Percentiles rank a stretch among this genome's conserved stretches.
These are phyloP conservation scores for Rosa multiflora DNA, from an alignment of 306 rosid species.

Conservation along the genomic window DNA sequence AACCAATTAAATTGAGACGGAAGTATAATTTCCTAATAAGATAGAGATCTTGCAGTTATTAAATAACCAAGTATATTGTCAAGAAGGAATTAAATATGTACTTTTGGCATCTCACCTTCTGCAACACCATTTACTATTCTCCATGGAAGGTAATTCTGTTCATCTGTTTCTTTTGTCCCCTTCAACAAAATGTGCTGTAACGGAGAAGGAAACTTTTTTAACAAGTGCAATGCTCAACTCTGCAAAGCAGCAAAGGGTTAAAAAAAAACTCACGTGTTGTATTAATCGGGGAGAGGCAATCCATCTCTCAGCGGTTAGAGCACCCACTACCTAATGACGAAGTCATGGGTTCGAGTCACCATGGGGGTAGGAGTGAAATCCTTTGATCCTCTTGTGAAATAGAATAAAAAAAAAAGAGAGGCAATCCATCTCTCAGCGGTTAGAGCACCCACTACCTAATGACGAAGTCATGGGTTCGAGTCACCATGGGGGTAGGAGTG, in stretches of 20 bases:
- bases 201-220: slow-evolving; percentile 11
- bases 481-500: too few species aligned
- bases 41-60: neutral
- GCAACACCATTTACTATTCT: slow-evolving; percentile 80
- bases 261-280: slow-evolving; percentile 52
- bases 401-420: slow-evolving; percentile 50
- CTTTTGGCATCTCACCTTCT: slow-evolving; percentile 93
- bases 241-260: slow-evolving; percentile 25
- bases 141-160: slow-evolving; percentile 68
- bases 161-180: slow-evolving; percentile 73
- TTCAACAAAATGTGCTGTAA: slow-evolving; percentile 82
- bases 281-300: slow-evolving; percentile 70
- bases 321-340: too few species aligned
- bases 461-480: too few species aligned
- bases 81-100: slow-evolving; percentile 21
- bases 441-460: too few species aligned
- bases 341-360: too few species aligned
- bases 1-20: neutral
- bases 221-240: slow-evolving; percentile 10
- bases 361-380: too few species aligned
- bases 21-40: too few species aligned
- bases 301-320: slow-evolving; percentile 30
- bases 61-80: neutral
- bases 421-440: slow-evolving; percentile 40
- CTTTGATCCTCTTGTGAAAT: too few species aligned